Percentiles rank a stretch among this genome's conserved stretches.
Conservation (phyloP, 768 basidiomycete species). For the Neoboletus magnificus region DNA sequence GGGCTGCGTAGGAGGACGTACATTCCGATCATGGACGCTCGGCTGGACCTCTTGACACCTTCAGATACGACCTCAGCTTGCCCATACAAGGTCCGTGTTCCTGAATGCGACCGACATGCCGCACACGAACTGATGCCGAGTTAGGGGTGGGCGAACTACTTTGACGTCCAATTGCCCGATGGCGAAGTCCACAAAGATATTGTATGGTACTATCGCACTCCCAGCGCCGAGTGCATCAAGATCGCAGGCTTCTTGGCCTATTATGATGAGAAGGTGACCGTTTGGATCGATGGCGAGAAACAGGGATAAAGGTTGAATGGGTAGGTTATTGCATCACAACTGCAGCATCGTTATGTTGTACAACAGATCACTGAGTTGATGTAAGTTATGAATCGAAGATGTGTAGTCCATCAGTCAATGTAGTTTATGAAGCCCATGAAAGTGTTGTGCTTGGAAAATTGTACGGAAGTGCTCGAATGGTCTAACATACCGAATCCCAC, state of each 20-base stretch:
- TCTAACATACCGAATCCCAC: conserved; percentile 13
- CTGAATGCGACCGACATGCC: background rate
- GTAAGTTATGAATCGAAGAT: background rate
- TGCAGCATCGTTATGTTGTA: background rate
- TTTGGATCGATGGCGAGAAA: conserved; percentile 59
- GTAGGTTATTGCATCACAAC: background rate
- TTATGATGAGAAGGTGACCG: conserved; percentile 66
- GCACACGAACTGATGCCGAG: background rate
- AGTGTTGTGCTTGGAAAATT: background rate
- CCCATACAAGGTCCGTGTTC: conserved; percentile 57
- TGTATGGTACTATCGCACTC: conserved; percentile 63
- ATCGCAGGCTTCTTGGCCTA: conserved; percentile 55
- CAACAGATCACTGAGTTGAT: background rate
- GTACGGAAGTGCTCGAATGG: background rate
- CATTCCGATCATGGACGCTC: conserved; percentile 55
- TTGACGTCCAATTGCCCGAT: conserved; percentile 44
- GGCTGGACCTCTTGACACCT: conserved; percentile 45
- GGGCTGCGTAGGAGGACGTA: conserved; percentile 55
- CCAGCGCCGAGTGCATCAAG: conserved; percentile 46
- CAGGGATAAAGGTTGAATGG: conserved; percentile 31
- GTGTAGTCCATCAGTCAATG: background rate
- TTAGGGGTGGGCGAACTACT: conserved; percentile 61
- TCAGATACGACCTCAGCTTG: conserved; percentile 49
- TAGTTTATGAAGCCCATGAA: conserved; percentile 3
- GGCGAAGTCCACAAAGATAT: conserved; percentile 46